Conservation (phyloP, 1,139 yeast genomes). For the Tardiomyces digboiensis region DNA sequence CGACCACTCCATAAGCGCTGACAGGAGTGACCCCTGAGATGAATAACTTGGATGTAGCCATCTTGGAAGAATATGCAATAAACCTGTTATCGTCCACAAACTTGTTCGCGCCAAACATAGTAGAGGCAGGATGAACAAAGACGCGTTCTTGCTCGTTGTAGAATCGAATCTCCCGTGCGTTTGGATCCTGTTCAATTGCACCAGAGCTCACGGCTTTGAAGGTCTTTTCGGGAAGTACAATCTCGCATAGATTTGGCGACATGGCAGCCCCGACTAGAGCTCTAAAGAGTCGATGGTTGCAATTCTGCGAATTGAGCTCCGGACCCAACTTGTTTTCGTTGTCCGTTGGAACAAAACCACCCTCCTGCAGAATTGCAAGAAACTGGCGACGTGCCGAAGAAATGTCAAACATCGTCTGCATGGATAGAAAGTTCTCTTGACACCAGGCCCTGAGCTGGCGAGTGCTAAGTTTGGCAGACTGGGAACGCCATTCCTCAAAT, state of each 20-base stretch:
- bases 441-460: constrained; percentile 36
- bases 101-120: constrained; percentile 40
- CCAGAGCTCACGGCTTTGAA: constrained; percentile 65
- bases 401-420: constrained; percentile 59
- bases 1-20: constrained; percentile 53
- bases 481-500: constrained; percentile 38
- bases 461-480: constrained; percentile 17
- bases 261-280: constrained; percentile 72
- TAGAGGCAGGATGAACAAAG: constrained; percentile 78
- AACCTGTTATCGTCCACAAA: constrained; percentile 24
- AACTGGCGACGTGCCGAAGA: constrained; percentile 62
- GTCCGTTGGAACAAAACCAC: constrained; percentile 55
- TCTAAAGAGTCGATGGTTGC: constrained; percentile 45
- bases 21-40: constrained; percentile 75
- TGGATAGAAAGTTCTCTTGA: constrained; percentile 53
- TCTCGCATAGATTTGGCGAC: constrained; percentile 75
- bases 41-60: constrained; percentile 57
- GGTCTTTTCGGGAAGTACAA: constrained; percentile 74
- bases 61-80: constrained; percentile 25
- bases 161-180: constrained; percentile 60
- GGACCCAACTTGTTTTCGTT: constrained; percentile 9
- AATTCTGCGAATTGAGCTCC: constrained; percentile 24
- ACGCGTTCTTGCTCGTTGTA: constrained; percentile 40
- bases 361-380: constrained; percentile 54
- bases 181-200: constrained; percentile 75